A percentile compares a stretch with the other conserved stretches of the same genome.
These are phyloP conservation scores for Naganishia onofrii DNA, from an alignment of 768 basidiomycete genomes.

Conservation along the genomic window DNA sequence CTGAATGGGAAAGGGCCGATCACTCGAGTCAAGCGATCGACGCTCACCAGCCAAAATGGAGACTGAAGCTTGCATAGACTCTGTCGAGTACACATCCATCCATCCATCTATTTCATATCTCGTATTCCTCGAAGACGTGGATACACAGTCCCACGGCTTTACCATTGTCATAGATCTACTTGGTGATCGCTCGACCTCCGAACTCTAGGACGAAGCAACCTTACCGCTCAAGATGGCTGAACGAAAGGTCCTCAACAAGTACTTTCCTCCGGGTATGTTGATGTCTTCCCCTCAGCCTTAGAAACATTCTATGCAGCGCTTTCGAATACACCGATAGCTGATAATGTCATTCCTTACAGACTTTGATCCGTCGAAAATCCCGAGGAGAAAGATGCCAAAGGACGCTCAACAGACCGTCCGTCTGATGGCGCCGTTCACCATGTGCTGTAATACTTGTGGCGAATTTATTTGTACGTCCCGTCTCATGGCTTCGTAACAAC, in stretches of 20 bases:
- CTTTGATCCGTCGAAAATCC: conserved; percentile 64
- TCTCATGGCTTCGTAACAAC: background rate
- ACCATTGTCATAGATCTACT: background rate
- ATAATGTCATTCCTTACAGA: conserved; percentile 12
- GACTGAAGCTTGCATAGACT: background rate
- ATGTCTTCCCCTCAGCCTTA: background rate
- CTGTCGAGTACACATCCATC: too few species aligned
- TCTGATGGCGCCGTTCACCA: conserved; percentile 98
- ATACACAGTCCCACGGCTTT: background rate
- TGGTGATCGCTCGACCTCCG: background rate
- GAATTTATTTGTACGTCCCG: conserved; percentile 70
- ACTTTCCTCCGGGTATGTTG: conserved; percentile 34
- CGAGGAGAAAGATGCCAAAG: conserved; percentile 80
- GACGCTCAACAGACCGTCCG: conserved; percentile 96
- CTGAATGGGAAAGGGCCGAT: background rate
- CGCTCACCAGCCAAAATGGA: background rate
- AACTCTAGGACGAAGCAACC: too few species aligned
- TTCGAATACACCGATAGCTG: background rate
- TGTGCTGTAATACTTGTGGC: conserved; percentile 82
- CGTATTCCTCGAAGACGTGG: background rate
- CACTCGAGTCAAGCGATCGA: background rate
- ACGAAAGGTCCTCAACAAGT: conserved; percentile 35
- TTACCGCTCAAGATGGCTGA: conserved; percentile 29
- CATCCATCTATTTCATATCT: background rate
- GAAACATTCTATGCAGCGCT: too few species aligned